A percentile compares a stretch with the other conserved stretches of the same genome.
phyloP scores from a whole-genome alignment of 805 yeast genomes.

The Kodamaea sagamina region DNA sequence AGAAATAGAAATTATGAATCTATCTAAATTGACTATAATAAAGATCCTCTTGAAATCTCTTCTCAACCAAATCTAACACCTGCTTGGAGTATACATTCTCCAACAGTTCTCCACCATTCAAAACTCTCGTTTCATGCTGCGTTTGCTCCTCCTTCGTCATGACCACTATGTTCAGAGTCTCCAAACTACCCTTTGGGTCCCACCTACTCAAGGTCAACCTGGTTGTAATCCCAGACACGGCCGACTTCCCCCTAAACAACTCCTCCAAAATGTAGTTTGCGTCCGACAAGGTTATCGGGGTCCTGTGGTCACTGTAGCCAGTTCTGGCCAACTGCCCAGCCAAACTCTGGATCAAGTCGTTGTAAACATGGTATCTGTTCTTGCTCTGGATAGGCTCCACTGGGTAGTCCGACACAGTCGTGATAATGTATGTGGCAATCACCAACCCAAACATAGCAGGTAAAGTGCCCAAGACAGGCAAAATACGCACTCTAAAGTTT shows the following conservation, averaged over 20 bases:
- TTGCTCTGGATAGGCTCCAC: constrained; percentile 90
- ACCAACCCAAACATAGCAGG: constrained; percentile 96
- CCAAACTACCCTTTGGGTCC: constrained; percentile 67
- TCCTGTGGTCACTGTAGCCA: constrained; percentile 69
- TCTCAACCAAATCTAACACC: constrained; percentile 55
- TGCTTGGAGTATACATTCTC: constrained; percentile 64
- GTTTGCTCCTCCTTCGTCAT: constrained; percentile 88
- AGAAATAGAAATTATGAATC: no score
- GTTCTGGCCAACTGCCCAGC: constrained; percentile 86
- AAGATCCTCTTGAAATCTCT: constrained; percentile 72
- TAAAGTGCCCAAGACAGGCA: constrained; percentile 95
- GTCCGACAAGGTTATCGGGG: constrained; percentile 73
- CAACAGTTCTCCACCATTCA: constrained; percentile 64
- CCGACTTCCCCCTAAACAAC: constrained; percentile 89
- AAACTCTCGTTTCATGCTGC: constrained; percentile 72
- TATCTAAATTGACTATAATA: constrained; percentile 60
- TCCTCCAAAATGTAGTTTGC: constrained; percentile 86
- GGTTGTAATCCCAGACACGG: constrained; percentile 79
- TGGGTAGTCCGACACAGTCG: constrained; percentile 83
- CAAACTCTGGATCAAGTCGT: constrained; percentile 75
- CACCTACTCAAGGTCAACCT: constrained; percentile 81
- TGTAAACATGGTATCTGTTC: constrained; percentile 82
- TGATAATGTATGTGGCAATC: constrained; percentile 79
- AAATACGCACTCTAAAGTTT: constrained; percentile 89
- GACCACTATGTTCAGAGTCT: constrained; percentile 77